phyloP scores from a whole-genome alignment of 1,284 basidiomycete genomes.

The Calocybe gambosa region DNA sequence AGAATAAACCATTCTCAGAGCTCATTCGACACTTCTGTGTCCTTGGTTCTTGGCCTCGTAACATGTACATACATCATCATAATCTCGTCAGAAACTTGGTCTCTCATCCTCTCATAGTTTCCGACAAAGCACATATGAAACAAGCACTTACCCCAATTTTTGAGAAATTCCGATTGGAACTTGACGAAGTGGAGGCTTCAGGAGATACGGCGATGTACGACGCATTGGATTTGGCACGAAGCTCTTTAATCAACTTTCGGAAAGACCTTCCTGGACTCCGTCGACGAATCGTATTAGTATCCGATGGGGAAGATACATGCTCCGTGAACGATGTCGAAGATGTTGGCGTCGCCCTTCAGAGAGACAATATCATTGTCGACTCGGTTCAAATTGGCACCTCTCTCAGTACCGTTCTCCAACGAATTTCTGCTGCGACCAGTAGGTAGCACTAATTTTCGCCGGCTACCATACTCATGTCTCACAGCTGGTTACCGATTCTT shows the following conservation, averaged over 20 bases:
- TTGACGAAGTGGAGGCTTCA: conserved; percentile 16
- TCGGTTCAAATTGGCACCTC: conserved; percentile 22
- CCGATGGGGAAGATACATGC: conserved; percentile 23
- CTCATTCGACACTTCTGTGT: conserved; percentile 23
- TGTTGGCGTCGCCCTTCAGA: conserved; percentile 13
- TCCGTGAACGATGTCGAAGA: conserved; percentile 15
- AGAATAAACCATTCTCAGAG: conserved; percentile 9
- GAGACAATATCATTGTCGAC: conserved; percentile 19
- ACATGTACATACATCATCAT: conserved; percentile 8
- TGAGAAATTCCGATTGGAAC: conserved; percentile 20
- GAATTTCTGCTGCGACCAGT: conserved; percentile 24
- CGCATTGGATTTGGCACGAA: conserved; percentile 20
- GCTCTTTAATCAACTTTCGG: conserved; percentile 15
- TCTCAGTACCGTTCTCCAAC: conserved; percentile 17
- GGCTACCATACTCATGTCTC: background rate
- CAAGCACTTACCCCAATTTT: conserved; percentile 22
- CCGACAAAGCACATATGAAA: conserved; percentile 13
- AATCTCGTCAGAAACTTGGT: conserved; percentile 1
- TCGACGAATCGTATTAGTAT: conserved; percentile 22
- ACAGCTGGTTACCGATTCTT: conserved; percentile 25
- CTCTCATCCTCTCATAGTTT: conserved; percentile 13
- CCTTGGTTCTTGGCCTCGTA: conserved; percentile 22
- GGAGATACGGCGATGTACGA: conserved; percentile 25
- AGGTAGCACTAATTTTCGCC: background rate
- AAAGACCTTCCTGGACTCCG: conserved; percentile 19